Percentiles rank a stretch among this genome's conserved stretches.
Conservation (phyloP, 805 yeast species). For the Lipomyces mesembrius region DNA sequence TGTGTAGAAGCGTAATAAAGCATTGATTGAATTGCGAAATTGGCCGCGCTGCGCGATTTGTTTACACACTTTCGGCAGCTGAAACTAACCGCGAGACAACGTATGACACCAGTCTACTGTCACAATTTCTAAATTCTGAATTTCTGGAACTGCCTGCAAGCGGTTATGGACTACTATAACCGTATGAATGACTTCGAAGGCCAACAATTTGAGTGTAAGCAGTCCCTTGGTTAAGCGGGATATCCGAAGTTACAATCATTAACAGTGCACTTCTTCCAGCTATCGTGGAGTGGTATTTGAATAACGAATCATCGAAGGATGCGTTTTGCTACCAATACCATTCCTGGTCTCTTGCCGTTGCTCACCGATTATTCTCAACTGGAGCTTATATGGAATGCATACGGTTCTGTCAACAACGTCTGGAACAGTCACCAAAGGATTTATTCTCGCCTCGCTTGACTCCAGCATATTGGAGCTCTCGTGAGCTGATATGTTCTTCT, state of each 20-base stretch:
- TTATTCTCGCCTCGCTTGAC: conserved; percentile 20
- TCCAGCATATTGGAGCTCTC: conserved; percentile 8
- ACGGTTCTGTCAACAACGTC: conserved; percentile 24
- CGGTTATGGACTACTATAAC: conserved; percentile 22
- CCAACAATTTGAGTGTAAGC: conserved; percentile 10
- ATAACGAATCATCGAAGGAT: background rate
- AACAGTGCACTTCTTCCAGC: background rate
- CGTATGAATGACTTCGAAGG: conserved; percentile 11
- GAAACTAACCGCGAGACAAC: background rate
- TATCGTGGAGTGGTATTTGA: conserved; percentile 5
- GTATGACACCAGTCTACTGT: background rate
- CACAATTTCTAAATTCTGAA: background rate
- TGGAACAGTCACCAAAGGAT: conserved; percentile 2
- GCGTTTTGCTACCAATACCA: conserved; percentile 15
- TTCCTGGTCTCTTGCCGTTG: conserved; percentile 11
- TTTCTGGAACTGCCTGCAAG: background rate
- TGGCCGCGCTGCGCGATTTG: background rate
- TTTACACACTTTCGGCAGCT: background rate
- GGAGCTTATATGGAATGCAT: conserved; percentile 14
- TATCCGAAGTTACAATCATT: background rate
- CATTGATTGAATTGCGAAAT: background rate
- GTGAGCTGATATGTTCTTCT: conserved; percentile 4
- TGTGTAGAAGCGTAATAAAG: background rate
- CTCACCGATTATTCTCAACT: conserved; percentile 5
- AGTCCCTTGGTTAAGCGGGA: background rate